These are phyloP conservation scores for Mycogone perniciosa DNA, from an alignment of 2,329 filamentous ascomycete genomes.

Conservation along the genomic window DNA sequence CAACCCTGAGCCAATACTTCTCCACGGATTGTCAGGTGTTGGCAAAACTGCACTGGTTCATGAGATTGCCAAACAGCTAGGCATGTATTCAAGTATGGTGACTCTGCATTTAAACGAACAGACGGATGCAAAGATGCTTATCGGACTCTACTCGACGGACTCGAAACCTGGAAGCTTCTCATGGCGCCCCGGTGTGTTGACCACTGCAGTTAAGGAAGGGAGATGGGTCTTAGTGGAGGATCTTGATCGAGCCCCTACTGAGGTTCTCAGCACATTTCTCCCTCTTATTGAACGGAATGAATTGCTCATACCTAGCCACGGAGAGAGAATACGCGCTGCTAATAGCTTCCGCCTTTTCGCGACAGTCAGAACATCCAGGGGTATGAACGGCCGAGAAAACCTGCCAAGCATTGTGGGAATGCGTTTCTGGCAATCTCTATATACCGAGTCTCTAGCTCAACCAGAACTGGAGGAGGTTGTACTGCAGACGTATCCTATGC, in stretches of 20 bases:
- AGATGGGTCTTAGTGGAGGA: conserved; percentile 98
- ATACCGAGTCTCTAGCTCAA: conserved; percentile 57
- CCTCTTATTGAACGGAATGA: conserved; percentile 91
- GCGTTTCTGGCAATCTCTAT: conserved; percentile 78
- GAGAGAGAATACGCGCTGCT: conserved; percentile 76
- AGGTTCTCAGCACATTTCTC: conserved; percentile 87
- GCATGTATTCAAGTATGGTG: conserved; percentile 75
- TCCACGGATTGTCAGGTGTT: conserved; percentile 76
- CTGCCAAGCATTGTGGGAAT: conserved; percentile 71
- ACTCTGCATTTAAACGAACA: conserved; percentile 97
- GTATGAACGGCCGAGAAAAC: conserved; percentile 59
- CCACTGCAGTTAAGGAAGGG: conserved; percentile 87
- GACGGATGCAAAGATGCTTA: conserved; percentile 92
- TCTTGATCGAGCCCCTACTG: conserved; percentile 86
- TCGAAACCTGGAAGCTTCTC: conserved; percentile 81
- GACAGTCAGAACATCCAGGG: conserved; percentile 73
- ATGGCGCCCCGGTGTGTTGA: conserved; percentile 89
- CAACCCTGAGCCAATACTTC: conserved; percentile 62
- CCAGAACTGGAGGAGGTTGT: conserved; percentile 72
- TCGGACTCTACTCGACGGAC: conserved; percentile 90
- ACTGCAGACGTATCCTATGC: conserved; percentile 59
- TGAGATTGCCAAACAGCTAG: conserved; percentile 73
- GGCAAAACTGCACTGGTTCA: conserved; percentile 87
- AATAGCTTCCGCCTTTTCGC: conserved; percentile 87
- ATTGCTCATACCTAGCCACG: conserved; percentile 80